A percentile compares a stretch with the other conserved stretches of the same genome.
These are phyloP conservation scores for Mycena latifolia DNA, from an alignment of 768 basidiomycete species.

Conservation along the genomic window DNA sequence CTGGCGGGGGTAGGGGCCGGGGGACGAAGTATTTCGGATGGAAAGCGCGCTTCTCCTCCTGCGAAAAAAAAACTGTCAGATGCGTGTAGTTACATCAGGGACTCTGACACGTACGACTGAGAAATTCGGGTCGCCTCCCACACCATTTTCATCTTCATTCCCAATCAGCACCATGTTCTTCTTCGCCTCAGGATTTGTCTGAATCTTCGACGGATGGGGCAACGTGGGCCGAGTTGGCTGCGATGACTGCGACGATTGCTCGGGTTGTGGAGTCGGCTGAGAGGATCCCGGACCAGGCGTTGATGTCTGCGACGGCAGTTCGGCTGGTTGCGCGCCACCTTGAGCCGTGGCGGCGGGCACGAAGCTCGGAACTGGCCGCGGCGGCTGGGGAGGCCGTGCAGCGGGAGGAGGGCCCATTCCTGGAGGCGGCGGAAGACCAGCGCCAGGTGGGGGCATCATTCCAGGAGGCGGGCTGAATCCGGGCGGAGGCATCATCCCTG, in stretches of 20 bases:
- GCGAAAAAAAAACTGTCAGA: constrained; percentile 3
- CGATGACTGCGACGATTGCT: constrained; percentile 10
- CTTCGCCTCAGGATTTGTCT: constrained; percentile 82
- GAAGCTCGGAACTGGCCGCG: constrained; percentile 37
- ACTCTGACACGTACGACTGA: constrained; percentile 73
- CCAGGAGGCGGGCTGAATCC: constrained; percentile 51
- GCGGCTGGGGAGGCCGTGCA: constrained; percentile 40
- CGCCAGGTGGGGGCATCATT: constrained; percentile 41
- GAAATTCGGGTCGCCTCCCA: constrained; percentile 74
- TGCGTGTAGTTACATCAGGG: background rate
- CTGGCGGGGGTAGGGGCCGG: constrained; percentile 53
- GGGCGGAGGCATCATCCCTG: constrained; percentile 47
- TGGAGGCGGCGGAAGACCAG: constrained; percentile 36
- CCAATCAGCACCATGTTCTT: constrained; percentile 82
- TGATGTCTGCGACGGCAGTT: constrained; percentile 36
- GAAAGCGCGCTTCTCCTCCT: constrained; percentile 86
- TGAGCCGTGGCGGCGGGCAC: constrained; percentile 37
- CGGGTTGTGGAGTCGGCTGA: constrained; percentile 18
- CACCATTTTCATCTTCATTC: constrained; percentile 39
- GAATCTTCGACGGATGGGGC: constrained; percentile 68
- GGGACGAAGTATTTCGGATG: constrained; percentile 71
- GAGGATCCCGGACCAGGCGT: constrained; percentile 34
- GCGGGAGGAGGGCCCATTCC: constrained; percentile 24
- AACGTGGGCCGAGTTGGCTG: constrained; percentile 53
- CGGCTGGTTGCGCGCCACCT: constrained; percentile 33